Evolutionary conservation across 805 yeast genomes (phyloP).

Genomic region (Geotrichum ghanense): DNA sequence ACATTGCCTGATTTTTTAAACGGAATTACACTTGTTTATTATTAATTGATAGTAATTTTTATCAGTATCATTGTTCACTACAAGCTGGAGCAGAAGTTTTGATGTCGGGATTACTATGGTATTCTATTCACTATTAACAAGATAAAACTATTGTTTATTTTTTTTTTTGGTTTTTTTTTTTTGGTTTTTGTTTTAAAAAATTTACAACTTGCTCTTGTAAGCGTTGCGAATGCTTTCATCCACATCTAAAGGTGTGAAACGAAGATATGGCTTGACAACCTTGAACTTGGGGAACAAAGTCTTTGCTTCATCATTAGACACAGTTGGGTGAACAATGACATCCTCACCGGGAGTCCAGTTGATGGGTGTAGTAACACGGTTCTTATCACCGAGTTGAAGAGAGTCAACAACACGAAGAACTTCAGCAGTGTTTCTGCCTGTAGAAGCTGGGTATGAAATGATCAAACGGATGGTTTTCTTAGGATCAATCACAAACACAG

Average conservation of each 20-base stretch:
- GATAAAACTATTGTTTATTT: slow-evolving; percentile 33
- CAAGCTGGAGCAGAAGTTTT: too few relatives aligned
- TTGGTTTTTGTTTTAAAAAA: too few relatives aligned
- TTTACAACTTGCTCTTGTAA: neutral
- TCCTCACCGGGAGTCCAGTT: slow-evolving; percentile 89
- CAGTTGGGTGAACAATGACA: slow-evolving; percentile 86
- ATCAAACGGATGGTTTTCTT: slow-evolving; percentile 79
- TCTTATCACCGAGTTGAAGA: slow-evolving; percentile 74
- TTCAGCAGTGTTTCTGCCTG: slow-evolving; percentile 92
- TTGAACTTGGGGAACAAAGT: slow-evolving; percentile 82
- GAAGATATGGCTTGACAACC: slow-evolving; percentile 85
- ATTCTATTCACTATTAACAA: slow-evolving; percentile 11
- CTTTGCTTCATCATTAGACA: slow-evolving; percentile 73
- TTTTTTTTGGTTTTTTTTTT: too few relatives aligned
- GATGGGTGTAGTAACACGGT: slow-evolving; percentile 86
- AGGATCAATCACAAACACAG: slow-evolving; percentile 90
- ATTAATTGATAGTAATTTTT: too few relatives aligned
- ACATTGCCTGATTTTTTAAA: too few relatives aligned
- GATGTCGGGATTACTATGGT: neutral
- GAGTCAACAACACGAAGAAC: slow-evolving; percentile 87
- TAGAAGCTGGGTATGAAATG: slow-evolving; percentile 85
- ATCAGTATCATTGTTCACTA: too few relatives aligned
- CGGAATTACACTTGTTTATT: too few relatives aligned
- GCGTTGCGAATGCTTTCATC: slow-evolving; percentile 12
- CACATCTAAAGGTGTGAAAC: slow-evolving; percentile 40